Evolutionary conservation across 2,329 filamentous ascomycete genomes (phyloP).

Genomic region (Colletotrichum horii): DNA sequence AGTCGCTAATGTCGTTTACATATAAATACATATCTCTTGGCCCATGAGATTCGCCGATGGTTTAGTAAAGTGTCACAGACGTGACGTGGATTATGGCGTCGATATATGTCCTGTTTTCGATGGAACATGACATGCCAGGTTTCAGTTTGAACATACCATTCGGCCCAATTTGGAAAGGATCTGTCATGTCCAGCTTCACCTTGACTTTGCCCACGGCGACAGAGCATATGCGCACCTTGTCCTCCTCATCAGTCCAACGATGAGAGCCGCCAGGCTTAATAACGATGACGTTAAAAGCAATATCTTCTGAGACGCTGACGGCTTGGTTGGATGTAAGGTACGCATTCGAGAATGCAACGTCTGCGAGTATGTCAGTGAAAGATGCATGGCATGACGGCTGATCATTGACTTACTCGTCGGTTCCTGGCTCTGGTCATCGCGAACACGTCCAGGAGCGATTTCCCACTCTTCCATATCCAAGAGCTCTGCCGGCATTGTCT

Average conservation of each 20-base stretch:
- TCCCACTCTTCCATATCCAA: constrained; percentile 50
- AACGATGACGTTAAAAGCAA: constrained; percentile 44
- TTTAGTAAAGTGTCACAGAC: constrained; percentile 26
- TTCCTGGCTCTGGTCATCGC: constrained; percentile 25
- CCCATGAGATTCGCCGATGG: neutral
- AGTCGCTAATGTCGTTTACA: neutral
- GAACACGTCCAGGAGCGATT: constrained; percentile 46
- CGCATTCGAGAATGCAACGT: constrained; percentile 48
- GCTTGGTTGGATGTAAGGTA: constrained; percentile 43
- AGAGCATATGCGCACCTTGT: constrained; percentile 43
- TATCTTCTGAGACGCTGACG: constrained; percentile 38
- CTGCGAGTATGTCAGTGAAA: constrained; percentile 26
- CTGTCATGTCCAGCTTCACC: constrained; percentile 37
- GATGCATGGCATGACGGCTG: too few relatives aligned
- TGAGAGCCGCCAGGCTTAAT: constrained; percentile 43
- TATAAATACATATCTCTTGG: neutral
- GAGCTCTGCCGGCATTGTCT: neutral
- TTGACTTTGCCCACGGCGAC: constrained; percentile 46
- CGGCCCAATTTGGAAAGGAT: constrained; percentile 45
- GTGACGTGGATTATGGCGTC: constrained; percentile 50
- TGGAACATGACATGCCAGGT: constrained; percentile 40
- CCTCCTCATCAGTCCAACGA: constrained; percentile 31
- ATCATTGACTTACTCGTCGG: constrained; percentile 38
- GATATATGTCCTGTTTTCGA: constrained; percentile 48
- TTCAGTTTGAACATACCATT: constrained; percentile 50